Evolutionary conservation across 2,329 filamentous ascomycete genomes (phyloP).

Genomic region (Lojkania enalia): DNA sequence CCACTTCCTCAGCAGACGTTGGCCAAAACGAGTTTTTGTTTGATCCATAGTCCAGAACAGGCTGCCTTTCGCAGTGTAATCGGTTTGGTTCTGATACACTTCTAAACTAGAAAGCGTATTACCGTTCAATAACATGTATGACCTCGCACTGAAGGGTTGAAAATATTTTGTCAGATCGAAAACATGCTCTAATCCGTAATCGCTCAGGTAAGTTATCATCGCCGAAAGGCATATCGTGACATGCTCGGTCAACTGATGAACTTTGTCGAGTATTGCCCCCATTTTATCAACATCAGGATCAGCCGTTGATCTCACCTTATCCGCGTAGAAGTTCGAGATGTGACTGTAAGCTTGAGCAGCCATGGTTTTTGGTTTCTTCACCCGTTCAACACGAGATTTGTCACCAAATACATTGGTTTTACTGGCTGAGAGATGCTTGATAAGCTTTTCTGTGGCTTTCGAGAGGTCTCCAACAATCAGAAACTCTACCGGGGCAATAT

Average conservation of each 20-base stretch:
- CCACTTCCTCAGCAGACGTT: slow-evolving; percentile 89
- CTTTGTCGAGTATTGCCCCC: slow-evolving; percentile 75
- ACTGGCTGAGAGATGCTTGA: slow-evolving; percentile 85
- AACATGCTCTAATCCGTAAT: slow-evolving; percentile 92
- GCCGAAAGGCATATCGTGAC: slow-evolving; percentile 91
- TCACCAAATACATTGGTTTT: slow-evolving; percentile 92
- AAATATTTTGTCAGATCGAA: slow-evolving; percentile 98
- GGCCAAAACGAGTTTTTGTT: slow-evolving; percentile 86
- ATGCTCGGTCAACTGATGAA: slow-evolving; percentile 79
- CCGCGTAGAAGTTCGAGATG: slow-evolving; percentile 90
- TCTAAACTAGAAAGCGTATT: slow-evolving; percentile 93
- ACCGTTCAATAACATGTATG: slow-evolving; percentile 94
- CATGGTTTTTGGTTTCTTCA: slow-evolving; percentile 76
- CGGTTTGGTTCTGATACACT: slow-evolving; percentile 93
- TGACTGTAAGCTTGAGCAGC: slow-evolving; percentile 84
- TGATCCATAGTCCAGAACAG: slow-evolving; percentile 95
- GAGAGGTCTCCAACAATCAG: slow-evolving; percentile 89
- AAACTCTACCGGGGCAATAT: slow-evolving; percentile 95
- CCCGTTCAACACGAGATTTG: slow-evolving; percentile 79
- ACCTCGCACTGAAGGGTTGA: slow-evolving; percentile 88
- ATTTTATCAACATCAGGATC: slow-evolving; percentile 38
- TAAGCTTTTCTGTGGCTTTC: slow-evolving; percentile 87
- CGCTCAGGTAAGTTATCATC: slow-evolving; percentile 91
- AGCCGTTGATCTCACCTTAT: slow-evolving; percentile 66
- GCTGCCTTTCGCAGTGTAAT: slow-evolving; percentile 81